phyloP scores from a whole-genome alignment of 495 filamentous ascomycete species.

The Penicillium bialowiezense region DNA sequence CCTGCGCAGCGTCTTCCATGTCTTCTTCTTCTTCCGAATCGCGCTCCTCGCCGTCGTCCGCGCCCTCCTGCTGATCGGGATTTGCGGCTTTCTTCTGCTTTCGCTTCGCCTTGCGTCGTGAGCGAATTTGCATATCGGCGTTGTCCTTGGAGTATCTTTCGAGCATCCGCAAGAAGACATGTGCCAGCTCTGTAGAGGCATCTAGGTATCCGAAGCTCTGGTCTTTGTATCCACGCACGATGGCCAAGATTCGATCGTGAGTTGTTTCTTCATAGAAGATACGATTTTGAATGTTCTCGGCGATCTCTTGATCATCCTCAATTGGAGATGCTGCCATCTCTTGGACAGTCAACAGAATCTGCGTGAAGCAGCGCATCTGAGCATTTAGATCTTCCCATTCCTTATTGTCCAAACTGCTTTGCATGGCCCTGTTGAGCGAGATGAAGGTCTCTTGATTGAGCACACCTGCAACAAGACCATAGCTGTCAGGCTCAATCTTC shows the following conservation, averaged over 20 bases:
- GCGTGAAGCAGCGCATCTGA: slow-evolving; percentile 81
- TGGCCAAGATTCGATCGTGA: slow-evolving; percentile 77
- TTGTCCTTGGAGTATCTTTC: slow-evolving; percentile 95
- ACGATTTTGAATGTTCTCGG: slow-evolving; percentile 93
- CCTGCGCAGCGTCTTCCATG: slow-evolving; percentile 60
- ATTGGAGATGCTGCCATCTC: slow-evolving; percentile 83
- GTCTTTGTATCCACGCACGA: slow-evolving; percentile 80
- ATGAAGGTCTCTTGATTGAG: slow-evolving; percentile 92
- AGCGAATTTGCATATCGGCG: slow-evolving; percentile 86
- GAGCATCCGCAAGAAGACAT: slow-evolving; percentile 88
- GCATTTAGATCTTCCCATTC: slow-evolving; percentile 83
- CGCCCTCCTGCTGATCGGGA: slow-evolving; percentile 23
- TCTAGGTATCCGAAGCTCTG: slow-evolving; percentile 94
- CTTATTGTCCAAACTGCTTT: slow-evolving; percentile 73
- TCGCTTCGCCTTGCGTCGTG: slow-evolving; percentile 61
- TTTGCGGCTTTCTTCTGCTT: slow-evolving; percentile 61
- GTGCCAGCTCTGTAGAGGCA: slow-evolving; percentile 83
- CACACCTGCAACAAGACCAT: slow-evolving; percentile 81
- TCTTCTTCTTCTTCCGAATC: slow-evolving; percentile 81
- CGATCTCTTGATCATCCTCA: slow-evolving; percentile 96
- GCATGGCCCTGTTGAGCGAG: slow-evolving; percentile 78
- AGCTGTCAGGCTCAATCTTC: slow-evolving; percentile 67
- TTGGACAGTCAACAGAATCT: slow-evolving; percentile 82
- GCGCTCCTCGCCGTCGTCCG: slow-evolving; percentile 49
- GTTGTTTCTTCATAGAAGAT: slow-evolving; percentile 98